Evolutionary conservation across 2,329 filamentous ascomycete genomes (phyloP), one percentile per base, ranked within the genome.

Genomic region (Neofusicoccum sp.): DNA sequence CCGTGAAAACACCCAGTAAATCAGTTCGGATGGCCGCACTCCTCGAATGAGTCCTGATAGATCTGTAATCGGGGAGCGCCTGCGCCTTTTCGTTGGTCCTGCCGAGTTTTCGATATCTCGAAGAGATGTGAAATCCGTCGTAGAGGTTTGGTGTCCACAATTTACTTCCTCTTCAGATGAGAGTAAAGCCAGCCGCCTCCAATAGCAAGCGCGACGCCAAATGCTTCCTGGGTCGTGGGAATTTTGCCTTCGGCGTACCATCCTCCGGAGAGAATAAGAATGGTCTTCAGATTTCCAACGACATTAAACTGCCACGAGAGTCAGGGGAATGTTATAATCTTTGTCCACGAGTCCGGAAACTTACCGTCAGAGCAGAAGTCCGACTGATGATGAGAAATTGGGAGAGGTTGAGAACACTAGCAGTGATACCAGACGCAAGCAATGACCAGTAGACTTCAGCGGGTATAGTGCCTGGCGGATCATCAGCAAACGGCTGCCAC

Each of bases 111-210:
- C 30, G 16, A 16, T 34, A 31, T 24, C 45, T 26, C 6, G 45
- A 31, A 20, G n/a, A 20, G 20, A 20, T 20, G 8, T n/a, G 30
- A 16, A 33, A 12, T 28, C 34, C 14, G 30, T 49, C 36, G 9
- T 28, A 40, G 14, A 9, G 12, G 6, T n/a, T 16, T 34, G n/a
- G 26, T 16, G 12, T 34, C 20, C 8, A 28, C 28, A 20, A 40
- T 6, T 60, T 41, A 61, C 41, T 61, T 61, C 24, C 59, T 30
- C 41, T 61, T 62, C 51, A 76, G 64, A 63, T 79, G 77, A 38
- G 76, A 78, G 69, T 80, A 80, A 20, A 78, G 70, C 66, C 76
- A 78, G 38, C 76, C 77, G 30, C 78, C 78, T 11, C 78, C 75
- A 6, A 80, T 67, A 33, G 78, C 77, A 30, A 79, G 65, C n/a